Evolutionary conservation across 2,329 filamentous ascomycete species (phyloP).

Genomic region (Fusarium nodosum): DNA sequence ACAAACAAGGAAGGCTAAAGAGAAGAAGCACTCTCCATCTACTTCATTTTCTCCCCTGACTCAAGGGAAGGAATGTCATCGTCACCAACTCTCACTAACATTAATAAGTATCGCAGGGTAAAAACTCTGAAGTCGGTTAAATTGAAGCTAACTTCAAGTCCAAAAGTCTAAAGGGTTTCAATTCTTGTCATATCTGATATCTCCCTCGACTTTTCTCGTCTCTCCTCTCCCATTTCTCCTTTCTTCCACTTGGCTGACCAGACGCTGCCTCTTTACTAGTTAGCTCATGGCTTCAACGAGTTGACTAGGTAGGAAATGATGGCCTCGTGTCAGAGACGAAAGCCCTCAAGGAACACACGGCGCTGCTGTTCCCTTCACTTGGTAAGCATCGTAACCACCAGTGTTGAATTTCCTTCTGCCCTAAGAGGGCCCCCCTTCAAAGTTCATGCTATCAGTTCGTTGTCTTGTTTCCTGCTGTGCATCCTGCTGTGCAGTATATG

Average conservation of each 20-base stretch:
- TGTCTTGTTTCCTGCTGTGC: conserved; percentile 23
- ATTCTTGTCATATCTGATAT: conserved; percentile 26
- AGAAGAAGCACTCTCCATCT: neutral
- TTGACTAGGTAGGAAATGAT: neutral
- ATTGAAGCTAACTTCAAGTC: neutral
- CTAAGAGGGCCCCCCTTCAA: neutral
- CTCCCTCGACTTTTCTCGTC: conserved; percentile 13
- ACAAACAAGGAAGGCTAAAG: conserved; percentile 2
- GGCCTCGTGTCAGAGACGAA: neutral
- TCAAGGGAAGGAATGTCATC: conserved; percentile 36
- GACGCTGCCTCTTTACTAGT: neutral
- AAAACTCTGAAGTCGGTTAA: neutral
- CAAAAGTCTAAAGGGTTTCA: conserved; percentile 17
- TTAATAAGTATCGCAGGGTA: conserved; percentile 13
- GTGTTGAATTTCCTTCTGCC: conserved; percentile 7
- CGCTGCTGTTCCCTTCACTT: neutral
- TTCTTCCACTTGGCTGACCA: neutral
- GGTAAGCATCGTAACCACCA: conserved; percentile 2
- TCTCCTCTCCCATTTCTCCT: conserved; percentile 1
- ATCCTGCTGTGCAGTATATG: conserved; percentile 30
- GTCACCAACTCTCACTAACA: conserved; percentile 13
- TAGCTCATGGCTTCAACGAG: conserved; percentile 9
- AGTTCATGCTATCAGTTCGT: conserved; percentile 18
- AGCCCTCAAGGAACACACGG: conserved; percentile 19
- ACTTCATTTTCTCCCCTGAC: conserved; percentile 23